Percentiles rank a stretch among this genome's conserved stretches.
phyloP scores from a whole-genome alignment of 257 asterid species.

The Apocynum venetum region DNA sequence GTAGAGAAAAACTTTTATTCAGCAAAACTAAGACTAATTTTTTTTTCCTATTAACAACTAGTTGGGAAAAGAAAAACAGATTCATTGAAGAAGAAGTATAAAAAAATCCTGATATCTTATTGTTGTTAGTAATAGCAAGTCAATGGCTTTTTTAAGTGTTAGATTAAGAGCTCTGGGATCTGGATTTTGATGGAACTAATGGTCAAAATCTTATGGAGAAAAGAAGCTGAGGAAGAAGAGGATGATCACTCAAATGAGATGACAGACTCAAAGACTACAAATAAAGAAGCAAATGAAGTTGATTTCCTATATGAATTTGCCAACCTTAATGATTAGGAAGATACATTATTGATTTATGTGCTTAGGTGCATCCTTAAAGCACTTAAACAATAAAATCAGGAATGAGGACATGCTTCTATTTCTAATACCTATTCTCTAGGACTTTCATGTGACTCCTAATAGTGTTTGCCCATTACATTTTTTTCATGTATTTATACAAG shows the following conservation, averaged over 20 bases:
- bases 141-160: not conserved
- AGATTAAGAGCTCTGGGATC: no score
- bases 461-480: not conserved
- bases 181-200: not conserved
- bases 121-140: not conserved
- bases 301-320: not conserved
- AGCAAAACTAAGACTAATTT: no score
- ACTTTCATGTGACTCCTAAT: not conserved
- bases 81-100: no score
- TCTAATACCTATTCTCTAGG: not conserved
- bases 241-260: not conserved
- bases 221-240: not conserved
- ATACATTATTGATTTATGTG: not conserved
- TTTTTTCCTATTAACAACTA: no score
- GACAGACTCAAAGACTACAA: not conserved
- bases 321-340: not conserved
- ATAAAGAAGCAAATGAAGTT: not conserved
- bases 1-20: no score
- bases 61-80: no score
- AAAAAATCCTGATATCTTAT: not conserved
- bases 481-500: constrained; percentile 23
- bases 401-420: not conserved
- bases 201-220: not conserved
- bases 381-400: not conserved
- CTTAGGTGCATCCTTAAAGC: not conserved